A percentile compares a stretch with the other conserved stretches of the same genome.
phyloP scores from a whole-genome alignment of 352 stramenopile species.

The Peronospora tabacina region DNA sequence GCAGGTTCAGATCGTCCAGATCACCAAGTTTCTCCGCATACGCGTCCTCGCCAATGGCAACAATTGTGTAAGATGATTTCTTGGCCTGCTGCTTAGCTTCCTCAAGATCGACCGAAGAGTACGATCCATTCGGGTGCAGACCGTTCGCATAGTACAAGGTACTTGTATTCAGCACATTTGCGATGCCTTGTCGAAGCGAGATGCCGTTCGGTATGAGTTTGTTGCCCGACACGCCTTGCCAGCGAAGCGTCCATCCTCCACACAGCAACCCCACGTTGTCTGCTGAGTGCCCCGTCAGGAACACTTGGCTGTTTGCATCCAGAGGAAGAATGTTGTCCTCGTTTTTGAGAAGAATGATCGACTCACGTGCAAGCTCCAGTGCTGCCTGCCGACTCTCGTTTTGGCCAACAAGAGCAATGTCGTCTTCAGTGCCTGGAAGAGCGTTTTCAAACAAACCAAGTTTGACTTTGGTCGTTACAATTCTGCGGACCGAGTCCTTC shows the following conservation, averaged over 20 bases:
- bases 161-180: slow-evolving; percentile 23
- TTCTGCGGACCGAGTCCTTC: slow-evolving; percentile 44
- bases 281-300: slow-evolving; percentile 60
- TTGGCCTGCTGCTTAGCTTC: slow-evolving; percentile 22
- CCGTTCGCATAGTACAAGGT: slow-evolving; percentile 43
- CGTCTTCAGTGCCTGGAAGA: slow-evolving; percentile 36
- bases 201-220: slow-evolving; percentile 51
- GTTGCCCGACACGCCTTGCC: slow-evolving; percentile 77
- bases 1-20: slow-evolving; percentile 70
- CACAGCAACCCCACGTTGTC: slow-evolving; percentile 68
- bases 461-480: slow-evolving; percentile 67
- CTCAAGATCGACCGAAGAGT: slow-evolving; percentile 37
- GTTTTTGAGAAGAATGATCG: slow-evolving; percentile 85
- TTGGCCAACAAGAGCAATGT: slow-evolving; percentile 43
- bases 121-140: slow-evolving; percentile 48
- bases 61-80: slow-evolving; percentile 42
- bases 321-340: slow-evolving; percentile 47
- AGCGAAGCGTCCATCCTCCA: slow-evolving; percentile 80
- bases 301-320: slow-evolving; percentile 24
- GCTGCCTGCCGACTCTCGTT: slow-evolving; percentile 43
- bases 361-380: slow-evolving; percentile 68
- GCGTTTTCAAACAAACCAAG: slow-evolving; percentile 64
- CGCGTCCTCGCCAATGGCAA: slow-evolving; percentile 65
- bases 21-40: slow-evolving; percentile 88
- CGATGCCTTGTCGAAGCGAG: slow-evolving; percentile 52